Base-by-base conservation (phyloP, 768 basidiomycete species). In the Tephrocybe rancida region DNA sequence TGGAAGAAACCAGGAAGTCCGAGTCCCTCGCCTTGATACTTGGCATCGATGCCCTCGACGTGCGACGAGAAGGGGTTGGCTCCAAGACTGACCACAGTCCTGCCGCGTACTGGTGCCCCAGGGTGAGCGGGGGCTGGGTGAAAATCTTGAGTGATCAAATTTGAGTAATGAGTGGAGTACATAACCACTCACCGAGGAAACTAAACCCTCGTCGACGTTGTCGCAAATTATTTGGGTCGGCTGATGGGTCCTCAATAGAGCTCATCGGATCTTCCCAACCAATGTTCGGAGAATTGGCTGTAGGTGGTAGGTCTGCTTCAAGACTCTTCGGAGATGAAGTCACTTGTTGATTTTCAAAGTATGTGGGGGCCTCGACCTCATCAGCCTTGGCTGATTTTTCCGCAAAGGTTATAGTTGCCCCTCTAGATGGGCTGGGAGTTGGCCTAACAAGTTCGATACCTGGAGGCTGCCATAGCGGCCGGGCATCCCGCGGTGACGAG, bases 1-100 rank as follows among this genome's bases (percentile, higher is more conserved):
- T 71, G 46, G 14, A 75, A 19, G 2, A 78, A 77, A 1, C 78
- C 76, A 16, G 81, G 81, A 54, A 80, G 80, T 0, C 79, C 81
- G 4, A n/a, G n/a, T n/a, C 80, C 80, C 3, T 72, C 62, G 0
- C 73, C 72, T 47, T 70, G 61, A 44, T 79, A 74, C 58, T 77
- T 77, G 16, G 42, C 9, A 9, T 48, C 27, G 24, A 45, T 38
- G 10, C 47, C 47, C 25, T 47, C 38, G 10, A 42, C 44, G 18
- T 26, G 35, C n/a, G 51, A 30, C 5, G 52, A 16, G 38, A 49
- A 50, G 18, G 42, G 47, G 7, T 30, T 32, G 11, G 25, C 29
- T 39, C 44, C 45, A 41, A 56, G 27, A 52, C 29, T 67, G 29
- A 60, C 47, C 25, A 76, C 65, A 0, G 75, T 74, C 5, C 70